Conservation (phyloP, 805 yeast genomes). For the Alloascoidea africana region DNA sequence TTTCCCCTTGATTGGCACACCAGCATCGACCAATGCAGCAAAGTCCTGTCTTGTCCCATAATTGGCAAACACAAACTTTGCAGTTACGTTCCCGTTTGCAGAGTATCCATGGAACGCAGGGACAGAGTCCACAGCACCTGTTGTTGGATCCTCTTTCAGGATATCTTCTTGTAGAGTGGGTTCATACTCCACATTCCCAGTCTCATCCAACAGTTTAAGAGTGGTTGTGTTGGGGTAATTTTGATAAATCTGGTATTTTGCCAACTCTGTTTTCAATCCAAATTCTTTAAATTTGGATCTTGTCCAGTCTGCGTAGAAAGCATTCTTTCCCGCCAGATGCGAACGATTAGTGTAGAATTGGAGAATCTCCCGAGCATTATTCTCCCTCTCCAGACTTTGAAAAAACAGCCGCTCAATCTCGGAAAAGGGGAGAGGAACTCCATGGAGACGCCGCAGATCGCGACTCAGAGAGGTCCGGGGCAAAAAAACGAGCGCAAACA, state of each 20-base stretch:
- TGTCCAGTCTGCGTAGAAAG: slow-evolving; percentile 36
- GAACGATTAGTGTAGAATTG: slow-evolving; percentile 13
- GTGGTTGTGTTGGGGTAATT: slow-evolving; percentile 46
- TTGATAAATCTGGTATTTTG: slow-evolving; percentile 43
- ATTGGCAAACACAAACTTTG: slow-evolving; percentile 48
- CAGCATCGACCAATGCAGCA: slow-evolving; percentile 25
- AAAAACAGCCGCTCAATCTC: slow-evolving; percentile 57
- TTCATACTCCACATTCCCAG: slow-evolving; percentile 22
- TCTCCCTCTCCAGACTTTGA: slow-evolving; percentile 19
- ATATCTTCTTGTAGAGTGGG: slow-evolving; percentile 41
- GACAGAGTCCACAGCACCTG: slow-evolving; percentile 23
- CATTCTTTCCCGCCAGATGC: slow-evolving; percentile 21
- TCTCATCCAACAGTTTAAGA: slow-evolving; percentile 25
- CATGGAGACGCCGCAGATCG: slow-evolving; percentile 66
- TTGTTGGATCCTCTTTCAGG: slow-evolving; percentile 32
- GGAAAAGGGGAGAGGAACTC: slow-evolving; percentile 43
- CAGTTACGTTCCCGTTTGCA: slow-evolving; percentile 63
- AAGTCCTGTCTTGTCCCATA: slow-evolving; percentile 54
- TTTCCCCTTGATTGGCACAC: slow-evolving; percentile 37
- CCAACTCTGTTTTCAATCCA: slow-evolving; percentile 40
- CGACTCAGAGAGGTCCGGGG: slow-evolving; percentile 76
- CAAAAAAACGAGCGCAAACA: slow-evolving; percentile 54
- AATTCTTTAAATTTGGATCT: slow-evolving; percentile 38
- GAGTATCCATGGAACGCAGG: slow-evolving; percentile 72
- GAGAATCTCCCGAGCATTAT: slow-evolving; percentile 7